Conservation (phyloP, 1,284 basidiomycete genomes). For the Paramarasmius palmivorus region DNA sequence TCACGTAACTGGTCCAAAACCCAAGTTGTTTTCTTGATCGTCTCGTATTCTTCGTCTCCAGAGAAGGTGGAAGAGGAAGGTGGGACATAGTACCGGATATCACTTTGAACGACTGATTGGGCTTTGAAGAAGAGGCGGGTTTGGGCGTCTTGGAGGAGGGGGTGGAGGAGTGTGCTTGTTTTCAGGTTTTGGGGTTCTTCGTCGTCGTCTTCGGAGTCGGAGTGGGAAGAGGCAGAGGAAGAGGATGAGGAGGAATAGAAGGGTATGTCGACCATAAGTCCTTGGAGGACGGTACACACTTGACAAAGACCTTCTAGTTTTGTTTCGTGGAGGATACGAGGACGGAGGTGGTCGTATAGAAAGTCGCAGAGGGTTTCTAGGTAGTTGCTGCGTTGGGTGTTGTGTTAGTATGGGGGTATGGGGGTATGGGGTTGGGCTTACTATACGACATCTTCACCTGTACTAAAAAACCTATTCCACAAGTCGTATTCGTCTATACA, state of each 20-base stretch:
- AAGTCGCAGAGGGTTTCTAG: conserved; percentile 90
- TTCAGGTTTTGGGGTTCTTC: conserved; percentile 32
- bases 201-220: conserved; percentile 36
- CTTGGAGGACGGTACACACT: conserved; percentile 91
- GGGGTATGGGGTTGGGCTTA: conserved; percentile 41
- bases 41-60: conserved; percentile 86
- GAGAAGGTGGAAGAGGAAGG: conserved; percentile 62
- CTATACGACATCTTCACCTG: conserved; percentile 85
- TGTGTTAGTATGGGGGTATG: conserved; percentile 10
- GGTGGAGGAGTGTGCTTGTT: conserved; percentile 75
- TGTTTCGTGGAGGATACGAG: conserved; percentile 89
- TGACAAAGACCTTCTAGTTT: conserved; percentile 85
- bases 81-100: conserved; percentile 81
- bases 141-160: conserved; percentile 93
- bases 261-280: conserved; percentile 87
- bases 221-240: too few species aligned
- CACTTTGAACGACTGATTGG: conserved; percentile 84
- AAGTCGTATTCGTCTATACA: conserved; percentile 87
- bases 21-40: conserved; percentile 83
- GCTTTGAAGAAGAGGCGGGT: conserved; percentile 93
- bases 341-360: conserved; percentile 90
- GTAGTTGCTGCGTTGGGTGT: conserved; percentile 60
- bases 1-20: conserved; percentile 86
- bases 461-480: conserved; percentile 82
- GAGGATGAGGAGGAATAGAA: too few species aligned